Conservation (phyloP, 164 flowering plant species). For the Umbilicus rupestris region DNA sequence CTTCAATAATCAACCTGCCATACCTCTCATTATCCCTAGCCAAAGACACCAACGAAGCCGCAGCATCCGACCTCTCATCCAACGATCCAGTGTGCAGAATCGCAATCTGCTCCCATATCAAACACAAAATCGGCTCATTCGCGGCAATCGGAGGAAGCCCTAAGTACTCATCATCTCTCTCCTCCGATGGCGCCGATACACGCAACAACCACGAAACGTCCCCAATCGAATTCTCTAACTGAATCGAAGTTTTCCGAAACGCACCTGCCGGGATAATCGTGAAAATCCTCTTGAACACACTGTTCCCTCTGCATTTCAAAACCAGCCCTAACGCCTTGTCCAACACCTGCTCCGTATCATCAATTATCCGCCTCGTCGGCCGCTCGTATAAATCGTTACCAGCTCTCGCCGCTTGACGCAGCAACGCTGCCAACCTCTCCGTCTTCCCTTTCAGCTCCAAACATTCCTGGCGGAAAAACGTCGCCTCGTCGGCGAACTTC, state of each 20-base stretch:
- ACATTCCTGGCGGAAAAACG: not conserved
- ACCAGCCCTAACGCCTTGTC: not conserved
- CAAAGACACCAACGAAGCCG: conserved; percentile 3
- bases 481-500: not conserved
- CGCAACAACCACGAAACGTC: not conserved
- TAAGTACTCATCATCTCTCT: not conserved
- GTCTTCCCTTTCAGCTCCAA: not conserved
- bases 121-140: conserved; percentile 3
- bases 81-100: not conserved
- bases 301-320: not conserved
- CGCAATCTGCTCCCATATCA: conserved; percentile 6
- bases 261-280: not conserved
- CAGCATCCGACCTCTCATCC: conserved; percentile 1
- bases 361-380: not conserved
- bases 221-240: not conserved
- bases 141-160: conserved; percentile 2
- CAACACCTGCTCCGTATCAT: not conserved
- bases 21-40: conserved; percentile 2
- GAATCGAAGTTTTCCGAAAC: not conserved
- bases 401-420: not conserved
- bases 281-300: not conserved
- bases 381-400: not conserved
- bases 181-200: not conserved
- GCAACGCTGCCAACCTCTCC: not conserved
- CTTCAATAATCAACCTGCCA: conserved; percentile 3